Base-by-base conservation (phyloP, 78 protist species). In the Blattamonas nauphoetae region DNA sequence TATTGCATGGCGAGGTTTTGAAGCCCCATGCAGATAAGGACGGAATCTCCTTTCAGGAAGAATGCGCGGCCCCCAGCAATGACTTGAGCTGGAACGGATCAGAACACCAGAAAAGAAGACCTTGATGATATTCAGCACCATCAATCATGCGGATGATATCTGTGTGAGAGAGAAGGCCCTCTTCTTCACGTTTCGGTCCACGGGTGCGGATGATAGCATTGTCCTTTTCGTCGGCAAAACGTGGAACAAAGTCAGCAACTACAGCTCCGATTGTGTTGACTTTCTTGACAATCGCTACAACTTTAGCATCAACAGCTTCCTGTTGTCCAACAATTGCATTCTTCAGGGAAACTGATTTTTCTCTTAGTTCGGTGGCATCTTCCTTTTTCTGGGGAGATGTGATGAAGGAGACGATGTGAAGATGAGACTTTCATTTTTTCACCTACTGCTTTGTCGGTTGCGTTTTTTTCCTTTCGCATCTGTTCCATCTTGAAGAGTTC, bases 11-110 rank as follows among this genome's bases (percentile, higher is more conserved):
- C 97, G 85, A 89, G 96, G 87, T 92, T 71, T 91, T 93, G 91
- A 81, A 97, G 93, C 79, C 97, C 98, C 81, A 85, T 88, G 88
- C 96, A 94, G 43, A 97, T 91, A 46, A 86, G 45, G 78, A 96
- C 95, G 34, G 95, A 95, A 21, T 71, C 38, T 21, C 98, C 97
- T 33, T 45, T 93, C 42, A 97, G 85, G 94, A 91, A 95, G 90
- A 96, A 98, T 38, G 97, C 95, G 41, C 99, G 93, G 88, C 85
- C 87, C 79, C 99, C 99, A 41, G 94, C 97, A 1, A 93, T 92
- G 21, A 41, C 34, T 2, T 91, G 4, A n/a, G 88, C 93, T 81
- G 5, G 32, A 87, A 2, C 32, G 32, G 21, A 32, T n/a, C 35
- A 1, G n/a, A 3, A 41, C 11, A 78, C 1, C 34, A 3, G 1